A percentile compares a stretch with the other conserved stretches of the same genome.
Evolutionary conservation across 164 flowering plant species (phyloP).

Genomic region (Magnolia changhungtana): DNA sequence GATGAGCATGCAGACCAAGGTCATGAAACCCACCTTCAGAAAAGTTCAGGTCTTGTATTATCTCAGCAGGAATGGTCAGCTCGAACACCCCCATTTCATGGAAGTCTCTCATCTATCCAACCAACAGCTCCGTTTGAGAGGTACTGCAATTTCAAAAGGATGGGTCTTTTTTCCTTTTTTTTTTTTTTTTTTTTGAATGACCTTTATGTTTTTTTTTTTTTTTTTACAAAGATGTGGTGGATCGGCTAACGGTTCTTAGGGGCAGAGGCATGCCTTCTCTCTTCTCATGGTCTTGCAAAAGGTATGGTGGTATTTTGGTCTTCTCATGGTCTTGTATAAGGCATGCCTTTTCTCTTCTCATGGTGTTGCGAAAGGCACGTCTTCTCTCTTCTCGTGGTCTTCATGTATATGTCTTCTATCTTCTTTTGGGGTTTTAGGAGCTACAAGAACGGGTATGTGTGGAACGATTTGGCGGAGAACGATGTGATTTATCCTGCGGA

Average conservation of each 20-base stretch:
- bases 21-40: conserved; percentile 24
- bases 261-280: conserved; percentile 84
- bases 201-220: neutral
- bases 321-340: conserved; percentile 91
- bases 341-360: conserved; percentile 79
- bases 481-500: conserved; percentile 58
- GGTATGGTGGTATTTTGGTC: conserved; percentile 29
- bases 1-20: conserved; percentile 16
- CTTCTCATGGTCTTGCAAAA: conserved; percentile 95
- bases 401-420: neutral
- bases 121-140: conserved; percentile 21
- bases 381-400: too few species aligned
- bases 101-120: conserved; percentile 45
- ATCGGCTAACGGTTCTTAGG: conserved; percentile 60
- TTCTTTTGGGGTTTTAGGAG: conserved; percentile 44
- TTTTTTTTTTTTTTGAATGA: neutral
- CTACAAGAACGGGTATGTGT: conserved; percentile 91
- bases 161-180: neutral
- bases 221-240: conserved; percentile 54
- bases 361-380: conserved; percentile 91
- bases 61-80: conserved; percentile 59
- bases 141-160: neutral
- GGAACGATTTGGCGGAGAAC: conserved; percentile 76
- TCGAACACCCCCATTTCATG: conserved; percentile 71
- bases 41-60: conserved; percentile 57